phyloP scores from a whole-genome alignment of 495 filamentous ascomycete species.

The Evernia prunastri region DNA sequence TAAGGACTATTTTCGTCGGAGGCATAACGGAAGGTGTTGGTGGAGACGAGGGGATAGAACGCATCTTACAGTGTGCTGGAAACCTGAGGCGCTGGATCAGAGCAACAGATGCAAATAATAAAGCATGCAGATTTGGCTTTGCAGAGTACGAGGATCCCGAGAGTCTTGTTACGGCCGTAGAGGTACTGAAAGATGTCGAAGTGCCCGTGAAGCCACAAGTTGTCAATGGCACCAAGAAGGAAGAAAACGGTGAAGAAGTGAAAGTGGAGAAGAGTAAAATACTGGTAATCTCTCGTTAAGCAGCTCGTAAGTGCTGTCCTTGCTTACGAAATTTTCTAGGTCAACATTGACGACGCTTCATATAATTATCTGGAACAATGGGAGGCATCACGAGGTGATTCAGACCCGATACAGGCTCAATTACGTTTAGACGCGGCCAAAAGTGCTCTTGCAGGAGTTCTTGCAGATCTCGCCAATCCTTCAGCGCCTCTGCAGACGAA shows the following conservation, averaged over 20 bases:
- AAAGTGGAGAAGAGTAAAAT: conserved; percentile 63
- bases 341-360: conserved; percentile 68
- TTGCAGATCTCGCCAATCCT: conserved; percentile 70
- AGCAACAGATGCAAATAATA: conserved; percentile 72
- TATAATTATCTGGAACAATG: conserved; percentile 88
- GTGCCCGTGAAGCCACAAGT: conserved; percentile 72
- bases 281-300: conserved; percentile 39
- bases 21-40: conserved; percentile 72
- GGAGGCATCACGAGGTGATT: conserved; percentile 56
- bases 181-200: conserved; percentile 78
- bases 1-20: conserved; percentile 84
- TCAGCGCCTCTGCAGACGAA: conserved; percentile 43
- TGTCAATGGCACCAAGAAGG: conserved; percentile 39
- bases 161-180: conserved; percentile 77
- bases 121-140: conserved; percentile 87
- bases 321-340: conserved; percentile 30
- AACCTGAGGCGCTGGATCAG: conserved; percentile 79
- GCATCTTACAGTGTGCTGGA: conserved; percentile 69
- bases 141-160: conserved; percentile 93
- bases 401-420: conserved; percentile 57
- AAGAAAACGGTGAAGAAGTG: conserved; percentile 47
- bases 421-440: conserved; percentile 63
- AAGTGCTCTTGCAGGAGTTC: conserved; percentile 53
- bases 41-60: conserved; percentile 77
- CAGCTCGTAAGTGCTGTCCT: neutral